A percentile compares a stretch with the other conserved stretches of the same genome.
Conservation (phyloP, 225 moss, liverwort and hornwort genomes). For the Polytrichum commune region DNA sequence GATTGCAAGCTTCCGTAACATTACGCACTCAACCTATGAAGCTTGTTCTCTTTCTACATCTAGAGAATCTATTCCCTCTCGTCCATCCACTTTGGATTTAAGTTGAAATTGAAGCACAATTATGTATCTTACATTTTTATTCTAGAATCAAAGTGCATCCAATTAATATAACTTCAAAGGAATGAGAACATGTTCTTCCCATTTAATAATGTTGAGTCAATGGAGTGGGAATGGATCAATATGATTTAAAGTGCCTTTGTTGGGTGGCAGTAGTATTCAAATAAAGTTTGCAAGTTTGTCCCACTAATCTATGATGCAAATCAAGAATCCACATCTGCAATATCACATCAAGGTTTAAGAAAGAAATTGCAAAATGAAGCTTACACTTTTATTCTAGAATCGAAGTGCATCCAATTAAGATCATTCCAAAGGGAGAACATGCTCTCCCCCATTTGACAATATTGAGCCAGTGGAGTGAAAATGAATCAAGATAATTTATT, state of each 20-base stretch:
- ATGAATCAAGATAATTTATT: background rate
- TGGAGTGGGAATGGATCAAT: background rate
- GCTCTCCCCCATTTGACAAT: no score
- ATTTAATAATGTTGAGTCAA: no score
- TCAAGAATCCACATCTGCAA: background rate
- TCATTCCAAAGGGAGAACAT: no score
- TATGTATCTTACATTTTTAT: no score
- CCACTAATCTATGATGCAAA: background rate
- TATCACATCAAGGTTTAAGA: background rate
- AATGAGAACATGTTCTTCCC: no score
- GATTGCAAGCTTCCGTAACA: background rate
- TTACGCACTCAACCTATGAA: background rate
- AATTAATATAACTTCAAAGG: no score
- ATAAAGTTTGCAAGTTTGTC: background rate
- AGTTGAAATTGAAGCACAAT: no score
- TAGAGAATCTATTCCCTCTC: background rate
- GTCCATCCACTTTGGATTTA: background rate
- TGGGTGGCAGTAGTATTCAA: background rate
- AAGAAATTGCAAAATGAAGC: no score
- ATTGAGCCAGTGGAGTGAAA: background rate
- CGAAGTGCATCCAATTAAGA: no score
- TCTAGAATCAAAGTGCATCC: no score
- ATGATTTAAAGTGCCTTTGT: background rate
- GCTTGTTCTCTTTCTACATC: no score
- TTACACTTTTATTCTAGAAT: no score